Evolutionary conservation across 2,329 filamentous ascomycete genomes (phyloP).

Genomic region (Pseudonectria buxi): DNA sequence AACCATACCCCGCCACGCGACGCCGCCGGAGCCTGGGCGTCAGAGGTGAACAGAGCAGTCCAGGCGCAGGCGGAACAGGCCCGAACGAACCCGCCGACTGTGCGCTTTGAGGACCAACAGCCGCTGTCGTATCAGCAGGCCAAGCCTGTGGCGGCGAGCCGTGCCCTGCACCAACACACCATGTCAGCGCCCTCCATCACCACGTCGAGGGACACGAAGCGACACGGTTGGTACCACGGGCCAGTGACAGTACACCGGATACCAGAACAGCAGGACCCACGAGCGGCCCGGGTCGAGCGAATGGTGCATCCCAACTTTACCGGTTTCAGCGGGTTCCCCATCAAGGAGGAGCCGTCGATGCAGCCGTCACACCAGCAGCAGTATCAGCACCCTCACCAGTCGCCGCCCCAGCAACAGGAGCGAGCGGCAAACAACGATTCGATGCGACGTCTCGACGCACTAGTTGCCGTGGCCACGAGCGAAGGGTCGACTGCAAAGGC

Average conservation of each 20-base stretch:
- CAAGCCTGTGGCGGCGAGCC: conserved; percentile 22
- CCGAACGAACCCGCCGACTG: conserved; percentile 39
- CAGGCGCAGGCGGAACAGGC: conserved; percentile 48
- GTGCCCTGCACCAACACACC: conserved; percentile 47
- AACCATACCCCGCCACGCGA: conserved; percentile 46
- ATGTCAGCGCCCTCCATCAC: conserved; percentile 52
- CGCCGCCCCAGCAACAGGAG: conserved; percentile 23
- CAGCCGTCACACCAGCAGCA: conserved; percentile 23
- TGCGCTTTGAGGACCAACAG: conserved; percentile 49
- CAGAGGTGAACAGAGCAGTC: conserved; percentile 48
- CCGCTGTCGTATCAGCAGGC: conserved; percentile 27
- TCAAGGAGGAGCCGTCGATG: conserved; percentile 20
- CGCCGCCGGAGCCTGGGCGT: conserved; percentile 48
- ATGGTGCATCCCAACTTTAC: conserved; percentile 53
- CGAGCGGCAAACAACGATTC: conserved; percentile 25
- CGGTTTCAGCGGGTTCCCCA: conserved; percentile 45
- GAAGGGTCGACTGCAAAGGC: conserved; percentile 37
- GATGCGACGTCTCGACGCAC: conserved; percentile 34
- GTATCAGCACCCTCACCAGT: conserved; percentile 16
- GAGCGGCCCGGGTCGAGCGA: conserved; percentile 43
- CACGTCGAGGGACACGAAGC: conserved; percentile 54
- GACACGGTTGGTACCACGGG: conserved; percentile 67
- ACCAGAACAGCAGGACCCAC: conserved; percentile 22
- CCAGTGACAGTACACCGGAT: conserved; percentile 35
- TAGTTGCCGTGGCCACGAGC: conserved; percentile 39